These are phyloP conservation scores for Wickerhamiella vanderwaltii DNA, from an alignment of 805 yeast species.

Conservation along the genomic window DNA sequence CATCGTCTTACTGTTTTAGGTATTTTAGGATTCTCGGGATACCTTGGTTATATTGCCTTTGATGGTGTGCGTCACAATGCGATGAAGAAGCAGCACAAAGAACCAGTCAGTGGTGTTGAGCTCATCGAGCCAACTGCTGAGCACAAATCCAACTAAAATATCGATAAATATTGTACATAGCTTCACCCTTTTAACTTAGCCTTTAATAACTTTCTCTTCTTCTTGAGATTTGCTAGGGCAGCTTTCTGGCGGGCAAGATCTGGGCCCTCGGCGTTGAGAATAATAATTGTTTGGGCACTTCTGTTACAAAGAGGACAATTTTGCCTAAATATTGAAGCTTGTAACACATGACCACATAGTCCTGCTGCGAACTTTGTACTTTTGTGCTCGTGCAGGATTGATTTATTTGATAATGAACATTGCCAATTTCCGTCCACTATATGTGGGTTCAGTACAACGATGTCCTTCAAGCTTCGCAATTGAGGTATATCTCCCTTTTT, in stretches of 20 bases:
- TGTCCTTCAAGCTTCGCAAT: slow-evolving; percentile 33
- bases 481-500: slow-evolving; percentile 17
- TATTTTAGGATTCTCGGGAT: slow-evolving; percentile 42
- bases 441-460: slow-evolving; percentile 33
- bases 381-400: slow-evolving; percentile 26
- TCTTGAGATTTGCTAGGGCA: slow-evolving; percentile 22
- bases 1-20: slow-evolving; percentile 63
- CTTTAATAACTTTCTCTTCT: slow-evolving; percentile 21
- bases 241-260: slow-evolving; percentile 19
- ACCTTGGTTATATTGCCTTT: slow-evolving; percentile 19
- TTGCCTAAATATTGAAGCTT: slow-evolving; percentile 18
- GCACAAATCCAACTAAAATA: not conserved
- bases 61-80: slow-evolving; percentile 3
- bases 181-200: slow-evolving; percentile 15
- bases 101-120: no score
- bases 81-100: slow-evolving; percentile 13
- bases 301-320: slow-evolving; percentile 30
- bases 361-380: slow-evolving; percentile 35
- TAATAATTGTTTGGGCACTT: slow-evolving; percentile 21
- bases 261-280: slow-evolving; percentile 31
- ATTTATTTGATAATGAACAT: slow-evolving; percentile 32
- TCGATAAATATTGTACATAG: slow-evolving; percentile 30
- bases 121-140: not conserved
- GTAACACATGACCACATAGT: slow-evolving; percentile 29
- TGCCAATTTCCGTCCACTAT: slow-evolving; percentile 22